Evolutionary conservation across 2,329 filamentous ascomycete genomes (phyloP), one percentile per base, ranked within the genome.

Genomic region (Bipolaris oryzae): DNA sequence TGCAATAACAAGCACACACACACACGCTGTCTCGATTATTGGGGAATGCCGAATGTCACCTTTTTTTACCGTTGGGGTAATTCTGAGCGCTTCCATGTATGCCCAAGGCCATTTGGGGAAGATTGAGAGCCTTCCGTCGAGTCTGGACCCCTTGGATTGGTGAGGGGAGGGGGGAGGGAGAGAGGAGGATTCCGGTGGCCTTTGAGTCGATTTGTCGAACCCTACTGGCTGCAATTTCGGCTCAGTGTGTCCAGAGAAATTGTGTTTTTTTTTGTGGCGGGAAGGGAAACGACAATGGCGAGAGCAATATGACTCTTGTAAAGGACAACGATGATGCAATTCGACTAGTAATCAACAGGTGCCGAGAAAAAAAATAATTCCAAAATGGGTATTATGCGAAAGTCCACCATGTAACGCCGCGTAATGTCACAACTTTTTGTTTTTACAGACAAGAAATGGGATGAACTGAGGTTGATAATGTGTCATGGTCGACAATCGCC

Each of bases 381-480:
- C 44, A 53, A 67, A 56, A 62, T 63, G 73, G 73, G 72, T 75
- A 74, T 74, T 69, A 55, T 68, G 68, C 65, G 68, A 60, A 57
- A 57, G 61, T 62, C 54, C 53, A 58, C 58, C 57, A 56, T 69
- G 53, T 71, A 64, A 64, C 71, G 73, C 74, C 74, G 68, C 72
- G 68, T 61, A 66, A 55, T 60, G 59, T 54, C 53, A 55, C 44
- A 62, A 64, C 55, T 50, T 51, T 48, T 55, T 56, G 33, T 46
- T 28, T 28, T 33, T 20, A 53, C 53, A 64, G 60, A 25, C 45
- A 57, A 52, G 47, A 43, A 47, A 33, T 10, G 25, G 25, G 44
- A 20, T 13, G 20, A 41, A 45, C 28, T 10, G 52, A 10, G 1
- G 13, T 21, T 44, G 28, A 13, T 21, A 44, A 25, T n/a, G 10